A percentile compares a stretch with the other conserved stretches of the same genome.
Conservation (phyloP, 2,329 filamentous ascomycete genomes). For the Sodiomyces alkalinus region DNA sequence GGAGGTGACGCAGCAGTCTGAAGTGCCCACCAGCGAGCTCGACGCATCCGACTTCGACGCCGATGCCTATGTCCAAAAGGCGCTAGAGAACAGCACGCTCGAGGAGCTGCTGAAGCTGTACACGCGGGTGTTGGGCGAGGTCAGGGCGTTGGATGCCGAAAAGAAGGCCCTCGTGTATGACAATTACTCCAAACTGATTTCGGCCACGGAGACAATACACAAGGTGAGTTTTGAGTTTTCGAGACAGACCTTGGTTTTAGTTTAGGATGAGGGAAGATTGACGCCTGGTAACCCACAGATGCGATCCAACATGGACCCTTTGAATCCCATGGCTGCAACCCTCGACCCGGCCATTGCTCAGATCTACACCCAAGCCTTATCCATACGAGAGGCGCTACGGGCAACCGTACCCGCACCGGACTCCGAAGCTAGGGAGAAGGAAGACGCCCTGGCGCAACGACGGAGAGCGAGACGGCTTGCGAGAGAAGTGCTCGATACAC, state of each 20-base stretch:
- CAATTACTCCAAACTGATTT: slow-evolving; percentile 93
- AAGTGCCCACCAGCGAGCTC: slow-evolving; percentile 53
- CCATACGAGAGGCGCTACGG: slow-evolving; percentile 37
- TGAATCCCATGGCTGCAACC: slow-evolving; percentile 59
- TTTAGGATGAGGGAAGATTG: not conserved
- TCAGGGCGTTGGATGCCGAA: slow-evolving; percentile 82
- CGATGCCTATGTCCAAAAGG: slow-evolving; percentile 46
- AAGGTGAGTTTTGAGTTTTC: slow-evolving; percentile 33
- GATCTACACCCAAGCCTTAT: slow-evolving; percentile 48
- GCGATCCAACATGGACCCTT: slow-evolving; percentile 65
- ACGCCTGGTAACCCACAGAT: slow-evolving; percentile 35
- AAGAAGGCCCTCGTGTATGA: slow-evolving; percentile 96
- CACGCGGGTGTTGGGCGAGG: slow-evolving; percentile 60
- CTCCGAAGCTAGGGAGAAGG: slow-evolving; percentile 20
- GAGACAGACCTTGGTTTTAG: not conserved
- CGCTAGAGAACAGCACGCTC: slow-evolving; percentile 47
- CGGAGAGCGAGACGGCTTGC: slow-evolving; percentile 39
- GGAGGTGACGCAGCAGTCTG: slow-evolving; percentile 31
- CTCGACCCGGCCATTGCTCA: slow-evolving; percentile 59
- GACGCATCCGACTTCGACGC: slow-evolving; percentile 61
- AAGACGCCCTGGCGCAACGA: slow-evolving; percentile 17
- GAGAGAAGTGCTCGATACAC: slow-evolving; percentile 44
- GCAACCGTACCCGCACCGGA: slow-evolving; percentile 30
- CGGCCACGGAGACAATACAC: slow-evolving; percentile 90
- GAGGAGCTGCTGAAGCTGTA: slow-evolving; percentile 57